A percentile compares a stretch with the other conserved stretches of the same genome.
Conservation (phyloP, 2,329 filamentous ascomycete species). For the Penicillium sp. region DNA sequence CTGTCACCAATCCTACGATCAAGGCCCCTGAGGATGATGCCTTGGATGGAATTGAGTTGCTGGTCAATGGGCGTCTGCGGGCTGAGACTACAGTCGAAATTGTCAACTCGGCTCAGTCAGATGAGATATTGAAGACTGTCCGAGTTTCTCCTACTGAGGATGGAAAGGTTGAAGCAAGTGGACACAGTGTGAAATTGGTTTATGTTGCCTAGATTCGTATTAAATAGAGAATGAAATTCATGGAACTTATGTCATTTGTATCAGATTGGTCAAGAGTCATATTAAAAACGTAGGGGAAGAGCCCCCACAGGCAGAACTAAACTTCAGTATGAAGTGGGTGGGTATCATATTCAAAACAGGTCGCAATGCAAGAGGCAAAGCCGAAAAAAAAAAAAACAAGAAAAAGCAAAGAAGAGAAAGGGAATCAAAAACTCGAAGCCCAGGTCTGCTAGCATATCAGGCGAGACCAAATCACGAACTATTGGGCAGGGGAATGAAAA, state of each 20-base stretch:
- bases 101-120: conserved; percentile 28
- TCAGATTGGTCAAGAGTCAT: conserved; percentile 6
- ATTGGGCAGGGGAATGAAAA: conserved; percentile 4
- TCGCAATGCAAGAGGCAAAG: conserved; percentile 13
- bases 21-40: conserved; percentile 31
- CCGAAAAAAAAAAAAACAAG: conserved; percentile 4
- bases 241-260: conserved; percentile 1
- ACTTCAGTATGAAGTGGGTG: conserved; percentile 19
- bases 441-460: background rate
- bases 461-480: background rate
- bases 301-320: conserved; percentile 5
- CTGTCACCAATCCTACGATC: conserved; percentile 29
- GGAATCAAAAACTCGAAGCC: background rate
- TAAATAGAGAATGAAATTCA: conserved; percentile 1
- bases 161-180: conserved; percentile 21
- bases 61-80: conserved; percentile 31
- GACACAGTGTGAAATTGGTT: conserved; percentile 25
- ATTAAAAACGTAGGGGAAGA: conserved; percentile 3
- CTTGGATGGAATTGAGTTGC: conserved; percentile 30
- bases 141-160: conserved; percentile 15
- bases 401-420: background rate
- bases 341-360: conserved; percentile 26
- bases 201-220: conserved; percentile 13
- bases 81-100: conserved; percentile 26
- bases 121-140: conserved; percentile 28